Percentiles rank a stretch among this genome's conserved stretches.
phyloP scores from a whole-genome alignment of 108 stramenopile genomes.

The Bacterosira constricta region DNA sequence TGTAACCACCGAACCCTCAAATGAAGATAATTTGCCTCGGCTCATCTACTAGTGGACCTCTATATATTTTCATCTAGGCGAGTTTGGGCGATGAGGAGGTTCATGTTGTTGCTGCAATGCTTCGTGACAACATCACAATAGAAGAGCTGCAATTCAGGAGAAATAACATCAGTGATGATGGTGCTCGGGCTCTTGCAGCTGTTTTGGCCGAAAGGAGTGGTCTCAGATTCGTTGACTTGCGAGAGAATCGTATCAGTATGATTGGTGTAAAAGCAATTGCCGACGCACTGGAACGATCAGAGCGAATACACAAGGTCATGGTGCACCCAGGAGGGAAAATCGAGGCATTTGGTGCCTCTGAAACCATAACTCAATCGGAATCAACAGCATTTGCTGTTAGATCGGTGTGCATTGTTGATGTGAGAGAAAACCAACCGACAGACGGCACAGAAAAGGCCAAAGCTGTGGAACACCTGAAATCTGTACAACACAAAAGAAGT shows the following conservation, averaged over 20 bases:
- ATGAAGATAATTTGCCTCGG: conserved; percentile 10
- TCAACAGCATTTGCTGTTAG: conserved; percentile 50
- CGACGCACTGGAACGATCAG: conserved; percentile 75
- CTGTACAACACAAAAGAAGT: not conserved
- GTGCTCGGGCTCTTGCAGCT: conserved; percentile 76
- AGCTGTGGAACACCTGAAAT: not conserved
- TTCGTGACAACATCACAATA: conserved; percentile 71
- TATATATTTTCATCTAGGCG: conserved; percentile 20
- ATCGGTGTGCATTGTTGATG: conserved; percentile 84
- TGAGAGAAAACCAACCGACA: conserved; percentile 57
- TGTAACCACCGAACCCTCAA: not conserved
- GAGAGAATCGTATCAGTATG: conserved; percentile 62
- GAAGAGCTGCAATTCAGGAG: conserved; percentile 71
- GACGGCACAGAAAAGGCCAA: not conserved
- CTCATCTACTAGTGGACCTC: no score
- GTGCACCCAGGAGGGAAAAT: conserved; percentile 89
- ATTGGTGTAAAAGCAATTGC: conserved; percentile 73
- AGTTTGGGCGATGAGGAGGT: conserved; percentile 65
- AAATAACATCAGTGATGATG: conserved; percentile 74
- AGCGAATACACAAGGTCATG: conserved; percentile 76
- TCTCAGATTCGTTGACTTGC: conserved; percentile 65
- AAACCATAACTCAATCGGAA: conserved; percentile 20
- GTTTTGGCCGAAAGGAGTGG: conserved; percentile 63
- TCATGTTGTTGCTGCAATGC: conserved; percentile 77
- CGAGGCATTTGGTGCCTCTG: conserved; percentile 76